Evolutionary conservation across 1,139 yeast genomes (phyloP).

Genomic region (Protomyces inouyei): DNA sequence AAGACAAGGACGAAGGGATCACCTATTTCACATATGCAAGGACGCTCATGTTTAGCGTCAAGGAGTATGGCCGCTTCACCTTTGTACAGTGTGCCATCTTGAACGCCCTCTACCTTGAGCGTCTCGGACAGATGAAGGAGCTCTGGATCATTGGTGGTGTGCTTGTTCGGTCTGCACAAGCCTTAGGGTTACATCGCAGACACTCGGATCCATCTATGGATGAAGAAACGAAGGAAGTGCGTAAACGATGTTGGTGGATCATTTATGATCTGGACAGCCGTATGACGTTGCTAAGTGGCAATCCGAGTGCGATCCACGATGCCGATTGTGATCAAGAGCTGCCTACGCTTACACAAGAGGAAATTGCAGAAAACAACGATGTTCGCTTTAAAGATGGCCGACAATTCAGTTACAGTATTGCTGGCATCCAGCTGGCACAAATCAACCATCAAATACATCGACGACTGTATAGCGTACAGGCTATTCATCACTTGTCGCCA

Average conservation of each 20-base stretch:
- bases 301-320: conserved; percentile 54
- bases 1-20: background rate
- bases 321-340: conserved; percentile 40
- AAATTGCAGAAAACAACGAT: background rate
- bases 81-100: conserved; percentile 51
- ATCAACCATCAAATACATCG: conserved; percentile 36
- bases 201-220: conserved; percentile 39
- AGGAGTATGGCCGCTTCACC: conserved; percentile 48
- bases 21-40: conserved; percentile 10
- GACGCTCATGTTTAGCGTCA: background rate
- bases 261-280: conserved; percentile 55
- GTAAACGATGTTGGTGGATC: conserved; percentile 52
- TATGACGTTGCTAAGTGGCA: conserved; percentile 53
- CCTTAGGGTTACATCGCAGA: conserved; percentile 59
- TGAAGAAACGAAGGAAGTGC: conserved; percentile 40
- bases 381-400: background rate
- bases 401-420: conserved; percentile 2
- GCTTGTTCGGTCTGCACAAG: conserved; percentile 58
- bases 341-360: conserved; percentile 22
- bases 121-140: conserved; percentile 46
- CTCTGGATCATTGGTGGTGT: conserved; percentile 45
- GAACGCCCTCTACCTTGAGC: conserved; percentile 48
- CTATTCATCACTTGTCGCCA: conserved; percentile 20
- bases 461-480: conserved; percentile 37
- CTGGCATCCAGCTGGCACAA: conserved; percentile 18